Percentiles rank a stretch among this genome's conserved stretches.
Conservation (phyloP, 2,329 filamentous ascomycete genomes). For the Aureobasidium sp. region DNA sequence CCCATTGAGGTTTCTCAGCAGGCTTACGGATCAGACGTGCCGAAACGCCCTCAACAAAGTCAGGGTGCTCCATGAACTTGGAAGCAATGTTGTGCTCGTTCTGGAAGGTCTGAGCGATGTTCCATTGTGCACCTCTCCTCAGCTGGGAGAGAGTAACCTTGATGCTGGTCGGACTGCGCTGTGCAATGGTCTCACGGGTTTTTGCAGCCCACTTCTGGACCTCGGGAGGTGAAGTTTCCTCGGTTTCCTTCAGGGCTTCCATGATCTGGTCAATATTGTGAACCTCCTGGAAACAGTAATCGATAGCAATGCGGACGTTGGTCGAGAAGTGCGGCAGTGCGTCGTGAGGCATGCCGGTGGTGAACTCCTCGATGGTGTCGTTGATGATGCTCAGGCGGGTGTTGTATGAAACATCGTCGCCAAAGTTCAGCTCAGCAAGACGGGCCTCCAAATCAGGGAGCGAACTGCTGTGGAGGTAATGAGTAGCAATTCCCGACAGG, state of each 20-base stretch:
- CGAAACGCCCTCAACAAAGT: constrained; percentile 89
- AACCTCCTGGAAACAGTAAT: constrained; percentile 50
- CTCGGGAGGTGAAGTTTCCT: constrained; percentile 37
- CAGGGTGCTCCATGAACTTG: constrained; percentile 82
- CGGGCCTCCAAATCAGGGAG: constrained; percentile 75
- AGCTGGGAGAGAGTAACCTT: constrained; percentile 81
- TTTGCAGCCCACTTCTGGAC: constrained; percentile 69
- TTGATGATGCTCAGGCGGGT: constrained; percentile 68
- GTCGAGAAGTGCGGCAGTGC: constrained; percentile 57
- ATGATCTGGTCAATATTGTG: constrained; percentile 64
- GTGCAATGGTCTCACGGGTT: constrained; percentile 66
- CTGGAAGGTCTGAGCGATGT: constrained; percentile 76
- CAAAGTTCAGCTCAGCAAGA: constrained; percentile 82
- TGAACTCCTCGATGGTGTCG: constrained; percentile 85
- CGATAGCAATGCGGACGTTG: constrained; percentile 69
- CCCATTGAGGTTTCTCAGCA: constrained; percentile 62
- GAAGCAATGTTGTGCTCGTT: constrained; percentile 78
- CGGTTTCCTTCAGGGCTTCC: constrained; percentile 47
- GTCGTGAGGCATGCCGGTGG: constrained; percentile 72
- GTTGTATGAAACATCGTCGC: constrained; percentile 60
- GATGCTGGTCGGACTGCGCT: constrained; percentile 79
- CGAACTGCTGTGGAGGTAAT: constrained; percentile 89
- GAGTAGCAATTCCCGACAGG: constrained; percentile 87
- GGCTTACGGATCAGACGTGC: constrained; percentile 69
- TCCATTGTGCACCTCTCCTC: constrained; percentile 67